A percentile compares a stretch with the other conserved stretches of the same genome.
phyloP scores from a whole-genome alignment of 2,329 filamentous ascomycete genomes.

The Lasiodiplodia sp. region DNA sequence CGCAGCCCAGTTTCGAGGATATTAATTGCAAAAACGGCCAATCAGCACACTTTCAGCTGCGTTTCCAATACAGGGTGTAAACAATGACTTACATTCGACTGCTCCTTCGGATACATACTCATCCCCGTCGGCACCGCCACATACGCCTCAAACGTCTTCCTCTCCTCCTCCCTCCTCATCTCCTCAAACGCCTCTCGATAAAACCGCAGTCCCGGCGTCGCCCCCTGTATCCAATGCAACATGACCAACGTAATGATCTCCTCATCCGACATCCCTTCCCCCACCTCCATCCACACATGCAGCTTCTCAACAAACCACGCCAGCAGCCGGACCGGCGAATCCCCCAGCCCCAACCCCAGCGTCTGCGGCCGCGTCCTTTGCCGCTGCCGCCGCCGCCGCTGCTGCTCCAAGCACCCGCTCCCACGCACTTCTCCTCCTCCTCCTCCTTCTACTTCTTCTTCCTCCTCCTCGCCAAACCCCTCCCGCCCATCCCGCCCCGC shows the following conservation, averaged over 20 bases:
- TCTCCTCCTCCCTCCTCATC: background rate
- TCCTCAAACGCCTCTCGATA: background rate
- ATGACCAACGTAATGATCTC: constrained; percentile 6
- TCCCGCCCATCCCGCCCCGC: background rate
- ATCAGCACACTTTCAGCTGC: background rate
- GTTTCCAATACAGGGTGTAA: no score
- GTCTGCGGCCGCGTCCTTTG: background rate
- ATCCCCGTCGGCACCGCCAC: background rate
- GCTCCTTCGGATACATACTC: background rate
- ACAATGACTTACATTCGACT: background rate
- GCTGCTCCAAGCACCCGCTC: background rate
- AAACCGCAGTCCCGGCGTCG: constrained; percentile 1
- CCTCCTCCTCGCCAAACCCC: background rate
- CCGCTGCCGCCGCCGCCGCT: background rate
- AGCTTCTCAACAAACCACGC: background rate
- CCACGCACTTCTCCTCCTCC: background rate
- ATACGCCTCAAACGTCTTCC: constrained; percentile 8
- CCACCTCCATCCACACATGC: background rate
- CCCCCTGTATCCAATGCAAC: constrained; percentile 19
- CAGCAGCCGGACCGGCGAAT: background rate
- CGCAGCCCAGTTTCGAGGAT: background rate
- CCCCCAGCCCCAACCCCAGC: background rate
- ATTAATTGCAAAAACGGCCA: background rate
- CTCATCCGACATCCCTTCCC: background rate
- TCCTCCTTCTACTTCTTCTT: no score